Evolutionary conservation across 1,139 yeast species (phyloP).

Genomic region (Yamadazyma trypodendri): DNA sequence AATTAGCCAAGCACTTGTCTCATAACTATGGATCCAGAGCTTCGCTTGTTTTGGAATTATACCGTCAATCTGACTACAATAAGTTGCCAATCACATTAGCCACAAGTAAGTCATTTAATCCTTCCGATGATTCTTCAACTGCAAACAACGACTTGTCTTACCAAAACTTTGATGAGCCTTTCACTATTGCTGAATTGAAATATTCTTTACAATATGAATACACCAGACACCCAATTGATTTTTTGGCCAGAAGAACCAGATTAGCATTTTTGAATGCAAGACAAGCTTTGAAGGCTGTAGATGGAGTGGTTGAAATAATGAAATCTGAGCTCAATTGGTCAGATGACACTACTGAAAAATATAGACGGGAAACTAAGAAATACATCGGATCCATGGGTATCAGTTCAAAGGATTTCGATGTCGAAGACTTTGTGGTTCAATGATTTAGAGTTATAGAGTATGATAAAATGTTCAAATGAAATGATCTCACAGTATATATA

Average conservation of each 20-base stretch:
- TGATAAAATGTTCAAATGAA: background rate
- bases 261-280: slow-evolving; percentile 88
- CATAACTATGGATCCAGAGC: slow-evolving; percentile 91
- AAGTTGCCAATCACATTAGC: slow-evolving; percentile 66
- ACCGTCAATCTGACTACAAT: slow-evolving; percentile 51
- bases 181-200: slow-evolving; percentile 86
- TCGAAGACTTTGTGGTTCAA: slow-evolving; percentile 26
- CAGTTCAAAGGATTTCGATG: slow-evolving; percentile 37
- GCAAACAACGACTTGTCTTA: slow-evolving; percentile 40
- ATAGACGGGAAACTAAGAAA: slow-evolving; percentile 52
- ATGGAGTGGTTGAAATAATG: slow-evolving; percentile 85
- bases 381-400: slow-evolving; percentile 64
- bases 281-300: slow-evolving; percentile 79
- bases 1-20: slow-evolving; percentile 79
- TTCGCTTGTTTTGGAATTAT: slow-evolving; percentile 69
- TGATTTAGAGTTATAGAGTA: slow-evolving; percentile 8
- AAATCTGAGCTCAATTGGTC: slow-evolving; percentile 78
- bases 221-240: slow-evolving; percentile 84
- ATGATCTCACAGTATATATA: background rate
- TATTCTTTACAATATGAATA: slow-evolving; percentile 84
- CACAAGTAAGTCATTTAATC: slow-evolving; percentile 32
- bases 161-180: slow-evolving; percentile 74
- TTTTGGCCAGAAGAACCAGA: slow-evolving; percentile 91
- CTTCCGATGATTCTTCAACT: slow-evolving; percentile 34
- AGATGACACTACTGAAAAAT: slow-evolving; percentile 53